Base-by-base conservation (phyloP, 129 eudicot genomes). In the Flaveria linearis region DNA sequence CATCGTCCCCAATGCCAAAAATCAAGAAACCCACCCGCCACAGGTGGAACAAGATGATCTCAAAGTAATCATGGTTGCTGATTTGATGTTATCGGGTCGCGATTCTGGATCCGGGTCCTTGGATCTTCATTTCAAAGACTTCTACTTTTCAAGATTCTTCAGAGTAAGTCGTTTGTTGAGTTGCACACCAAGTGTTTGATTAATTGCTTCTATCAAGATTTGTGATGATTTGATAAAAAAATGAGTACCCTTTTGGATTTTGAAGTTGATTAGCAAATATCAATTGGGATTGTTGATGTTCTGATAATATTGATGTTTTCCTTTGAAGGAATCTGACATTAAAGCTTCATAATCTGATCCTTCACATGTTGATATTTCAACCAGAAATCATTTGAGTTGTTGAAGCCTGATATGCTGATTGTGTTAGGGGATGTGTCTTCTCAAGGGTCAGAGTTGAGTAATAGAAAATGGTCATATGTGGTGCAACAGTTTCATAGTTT, bases 341-440 rank as follows among this genome's bases (percentile, higher is more conserved):
- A 47, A 80, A 67, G 66, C 69, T 76, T 68, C 76, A 57, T 75
- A 80, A 70, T 81, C 85, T 86, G 74, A 78, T 52, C 41, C 39
- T 72, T 86, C 68, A 68, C 73, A 53, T 76, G 71, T 79, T 84
- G 60, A 73, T 82, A 68, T 82, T 65, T 79, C 86, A 82, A 87
- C 86, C 91, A 87, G 88, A 87, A 87, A 84, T 84, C 91, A 43
- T 87, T 79, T 84, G 88, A 87, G 74, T 63, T 81, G 56, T 72
- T 87, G 83, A 87, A 84, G 88, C 91, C 91, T 87, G 91, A 87
- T 47, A 82, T 87, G 91, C 85, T 87, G 84, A 76, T 87, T 81
- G 85, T 87, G 46, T 85, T 87, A 79, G 91, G 91, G 53, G 91
- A 87, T 49, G 81, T 87, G 33, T 84, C 88, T 62, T 88, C 91